Evolutionary conservation across 176 grass and related monocot genomes (phyloP).

Genomic region (Bolboschoenus planiculmis): DNA sequence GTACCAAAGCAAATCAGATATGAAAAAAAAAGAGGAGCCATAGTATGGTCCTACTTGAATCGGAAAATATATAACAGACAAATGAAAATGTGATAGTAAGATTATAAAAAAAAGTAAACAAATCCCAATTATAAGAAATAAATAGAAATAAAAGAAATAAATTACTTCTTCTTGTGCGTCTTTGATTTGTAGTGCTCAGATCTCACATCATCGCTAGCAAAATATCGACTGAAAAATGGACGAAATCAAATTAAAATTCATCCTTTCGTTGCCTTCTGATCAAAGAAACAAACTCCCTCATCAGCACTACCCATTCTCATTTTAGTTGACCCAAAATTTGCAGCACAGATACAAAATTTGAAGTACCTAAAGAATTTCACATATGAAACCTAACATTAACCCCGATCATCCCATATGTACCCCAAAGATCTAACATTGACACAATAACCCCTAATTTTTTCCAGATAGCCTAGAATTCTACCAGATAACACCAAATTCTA

Average conservation of each 20-base stretch:
- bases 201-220: constrained; percentile 57
- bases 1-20: neutral
- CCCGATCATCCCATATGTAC: neutral
- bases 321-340: neutral
- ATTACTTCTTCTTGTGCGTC: constrained; percentile 86
- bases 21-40: neutral
- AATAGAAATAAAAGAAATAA: neutral
- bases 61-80: neutral
- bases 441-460: neutral
- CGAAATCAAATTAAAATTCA: constrained; percentile 4
- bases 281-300: neutral
- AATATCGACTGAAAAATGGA: constrained; percentile 58
- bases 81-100: neutral
- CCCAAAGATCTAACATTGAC: neutral
- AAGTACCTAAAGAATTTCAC: neutral
- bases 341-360: neutral
- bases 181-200: constrained; percentile 78
- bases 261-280: neutral
- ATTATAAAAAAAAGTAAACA: neutral
- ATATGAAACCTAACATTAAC: neutral
- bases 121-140: neutral
- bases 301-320: neutral
- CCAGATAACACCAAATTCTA: neutral
- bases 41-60: too few species aligned
- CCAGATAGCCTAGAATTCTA: neutral